These are phyloP conservation scores for Lagerstroemia speciosa DNA, from an alignment of 345 rosid genomes.

Conservation along the genomic window DNA sequence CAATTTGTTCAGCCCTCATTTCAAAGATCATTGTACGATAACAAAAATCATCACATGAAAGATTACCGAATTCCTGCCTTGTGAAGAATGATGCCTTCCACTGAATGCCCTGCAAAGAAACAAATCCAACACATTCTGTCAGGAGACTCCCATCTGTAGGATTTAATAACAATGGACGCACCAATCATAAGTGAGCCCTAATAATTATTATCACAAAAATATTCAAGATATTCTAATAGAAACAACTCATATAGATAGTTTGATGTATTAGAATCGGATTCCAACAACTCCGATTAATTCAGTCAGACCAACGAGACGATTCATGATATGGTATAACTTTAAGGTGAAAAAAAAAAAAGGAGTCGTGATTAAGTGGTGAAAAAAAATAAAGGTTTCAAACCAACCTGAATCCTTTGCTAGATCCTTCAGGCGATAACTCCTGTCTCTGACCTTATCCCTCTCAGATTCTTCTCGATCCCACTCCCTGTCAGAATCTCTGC, in stretches of 20 bases:
- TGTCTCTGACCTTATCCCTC: conserved; percentile 59
- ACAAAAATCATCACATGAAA: background rate
- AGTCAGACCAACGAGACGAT: too few relatives aligned
- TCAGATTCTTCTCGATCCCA: conserved; percentile 56
- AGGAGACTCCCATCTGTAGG: background rate
- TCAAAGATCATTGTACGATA: background rate
- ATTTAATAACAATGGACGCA: too few relatives aligned
- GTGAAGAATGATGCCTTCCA: conserved; percentile 66
- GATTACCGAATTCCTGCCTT: conserved; percentile 23
- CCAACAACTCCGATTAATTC: too few relatives aligned
- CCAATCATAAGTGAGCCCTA: too few relatives aligned
- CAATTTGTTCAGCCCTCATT: background rate
- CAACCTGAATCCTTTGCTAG: conserved; percentile 62
- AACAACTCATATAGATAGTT: too few relatives aligned
- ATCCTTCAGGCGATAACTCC: conserved; percentile 59
- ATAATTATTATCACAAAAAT: too few relatives aligned
- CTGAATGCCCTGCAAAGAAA: conserved; percentile 35
- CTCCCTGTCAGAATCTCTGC: conserved; percentile 73
- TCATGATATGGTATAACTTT: too few relatives aligned
- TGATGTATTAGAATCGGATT: too few relatives aligned
- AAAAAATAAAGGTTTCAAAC: conserved; percentile 1
- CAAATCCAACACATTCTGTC: background rate
- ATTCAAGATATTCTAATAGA: too few relatives aligned
- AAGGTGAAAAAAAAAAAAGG: too few relatives aligned
- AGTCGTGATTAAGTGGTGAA: too few relatives aligned